Conservation (phyloP, 345 rosid genomes). For the Ceriops decandra region DNA sequence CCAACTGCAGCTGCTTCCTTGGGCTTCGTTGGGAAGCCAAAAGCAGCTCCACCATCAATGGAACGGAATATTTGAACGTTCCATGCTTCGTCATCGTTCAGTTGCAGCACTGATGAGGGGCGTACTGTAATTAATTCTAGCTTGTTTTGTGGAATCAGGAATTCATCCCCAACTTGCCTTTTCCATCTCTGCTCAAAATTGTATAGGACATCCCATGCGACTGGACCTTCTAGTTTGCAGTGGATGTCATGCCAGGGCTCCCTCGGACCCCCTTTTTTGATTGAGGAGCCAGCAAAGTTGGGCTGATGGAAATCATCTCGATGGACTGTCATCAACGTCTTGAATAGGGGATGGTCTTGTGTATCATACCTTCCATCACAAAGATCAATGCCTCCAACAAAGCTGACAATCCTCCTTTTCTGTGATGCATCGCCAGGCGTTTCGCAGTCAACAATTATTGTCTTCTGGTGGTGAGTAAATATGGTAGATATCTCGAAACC, state of each 20-base stretch:
- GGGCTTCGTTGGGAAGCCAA: slow-evolving; percentile 37
- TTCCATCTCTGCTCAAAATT: slow-evolving; percentile 92
- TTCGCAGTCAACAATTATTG: slow-evolving; percentile 55
- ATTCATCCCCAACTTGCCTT: slow-evolving; percentile 40
- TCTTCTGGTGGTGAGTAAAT: slow-evolving; percentile 86
- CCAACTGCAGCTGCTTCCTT: slow-evolving; percentile 41
- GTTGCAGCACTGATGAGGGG: slow-evolving; percentile 22
- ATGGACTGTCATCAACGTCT: slow-evolving; percentile 50
- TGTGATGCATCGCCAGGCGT: slow-evolving; percentile 8
- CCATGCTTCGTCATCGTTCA: slow-evolving; percentile 42
- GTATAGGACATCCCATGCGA: slow-evolving; percentile 82
- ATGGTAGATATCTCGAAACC: slow-evolving; percentile 44
- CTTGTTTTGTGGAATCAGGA: slow-evolving; percentile 29
- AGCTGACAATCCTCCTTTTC: slow-evolving; percentile 60
- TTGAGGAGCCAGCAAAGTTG: slow-evolving; percentile 52
- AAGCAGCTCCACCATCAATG: slow-evolving; percentile 51
- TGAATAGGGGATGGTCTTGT: slow-evolving; percentile 62
- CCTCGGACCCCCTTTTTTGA: slow-evolving; percentile 79
- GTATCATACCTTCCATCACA: slow-evolving; percentile 85
- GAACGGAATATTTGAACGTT: slow-evolving; percentile 69
- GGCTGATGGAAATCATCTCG: slow-evolving; percentile 80
- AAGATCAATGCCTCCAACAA: slow-evolving; percentile 87
- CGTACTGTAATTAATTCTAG: slow-evolving; percentile 25
- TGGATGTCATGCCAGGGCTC: slow-evolving; percentile 98
- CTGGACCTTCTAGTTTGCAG: slow-evolving; percentile 79